phyloP scores from a whole-genome alignment of 768 basidiomycete species.

The Mycena amicta region DNA sequence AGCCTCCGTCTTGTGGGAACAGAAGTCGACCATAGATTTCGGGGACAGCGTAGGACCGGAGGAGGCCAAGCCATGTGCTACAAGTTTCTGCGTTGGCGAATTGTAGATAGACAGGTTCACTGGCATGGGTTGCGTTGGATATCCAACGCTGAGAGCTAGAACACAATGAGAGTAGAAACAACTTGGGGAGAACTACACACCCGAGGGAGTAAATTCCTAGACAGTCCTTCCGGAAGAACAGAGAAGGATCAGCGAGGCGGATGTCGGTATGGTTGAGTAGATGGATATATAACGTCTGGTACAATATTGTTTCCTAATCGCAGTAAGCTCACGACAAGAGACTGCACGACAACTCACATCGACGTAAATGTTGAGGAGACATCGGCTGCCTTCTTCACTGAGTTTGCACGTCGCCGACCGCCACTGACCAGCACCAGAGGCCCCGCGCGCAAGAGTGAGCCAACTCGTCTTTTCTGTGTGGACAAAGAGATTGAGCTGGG shows the following conservation, averaged over 20 bases:
- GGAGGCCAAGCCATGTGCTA: constrained; percentile 77
- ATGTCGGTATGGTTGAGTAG: constrained; percentile 80
- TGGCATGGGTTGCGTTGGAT: constrained; percentile 41
- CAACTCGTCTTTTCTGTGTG: constrained; percentile 71
- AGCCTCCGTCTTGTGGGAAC: constrained; percentile 63
- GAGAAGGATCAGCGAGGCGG: constrained; percentile 70
- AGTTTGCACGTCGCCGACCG: constrained; percentile 72
- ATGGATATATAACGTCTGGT: constrained; percentile 74
- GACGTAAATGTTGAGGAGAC: constrained; percentile 72
- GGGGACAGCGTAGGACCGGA: constrained; percentile 79
- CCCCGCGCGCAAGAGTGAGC: constrained; percentile 58
- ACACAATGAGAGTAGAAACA: constrained; percentile 8
- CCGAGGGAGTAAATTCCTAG: constrained; percentile 67
- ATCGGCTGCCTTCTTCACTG: constrained; percentile 65
- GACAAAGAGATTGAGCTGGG: neutral
- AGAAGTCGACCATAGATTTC: constrained; percentile 73
- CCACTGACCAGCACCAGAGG: constrained; percentile 65
- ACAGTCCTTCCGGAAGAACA: constrained; percentile 78
- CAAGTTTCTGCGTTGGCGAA: constrained; percentile 66
- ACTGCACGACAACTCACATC: constrained; percentile 50
- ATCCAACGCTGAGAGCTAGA: constrained; percentile 64
- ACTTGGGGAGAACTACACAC: constrained; percentile 38
- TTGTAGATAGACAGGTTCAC: constrained; percentile 74
- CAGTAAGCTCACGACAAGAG: constrained; percentile 18
- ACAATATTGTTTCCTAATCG: constrained; percentile 69